Percentiles rank a stretch among this genome's conserved stretches.
These are phyloP conservation scores for Heliamphora pulchella DNA, from an alignment of 179 eudicot genomes.

Conservation along the genomic window DNA sequence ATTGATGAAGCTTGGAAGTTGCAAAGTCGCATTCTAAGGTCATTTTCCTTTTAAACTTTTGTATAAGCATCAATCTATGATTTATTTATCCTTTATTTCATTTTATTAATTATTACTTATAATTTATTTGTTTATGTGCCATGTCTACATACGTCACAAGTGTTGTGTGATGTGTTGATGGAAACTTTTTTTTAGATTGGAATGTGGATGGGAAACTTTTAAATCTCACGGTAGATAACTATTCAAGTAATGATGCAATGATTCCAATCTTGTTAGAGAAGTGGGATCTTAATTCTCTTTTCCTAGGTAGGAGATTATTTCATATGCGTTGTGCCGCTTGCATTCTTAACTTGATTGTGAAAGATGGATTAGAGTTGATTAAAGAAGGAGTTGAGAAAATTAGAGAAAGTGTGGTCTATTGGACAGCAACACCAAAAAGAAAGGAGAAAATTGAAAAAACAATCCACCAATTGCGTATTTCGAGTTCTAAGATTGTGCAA, in stretches of 20 bases:
- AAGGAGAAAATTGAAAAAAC: background rate
- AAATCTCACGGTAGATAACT: background rate
- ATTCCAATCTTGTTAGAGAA: background rate
- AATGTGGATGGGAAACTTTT: background rate
- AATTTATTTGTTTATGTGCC: background rate
- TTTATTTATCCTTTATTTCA: too few relatives aligned
- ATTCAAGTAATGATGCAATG: background rate
- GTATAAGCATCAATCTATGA: too few relatives aligned
- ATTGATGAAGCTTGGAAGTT: too few relatives aligned
- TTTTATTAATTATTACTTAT: background rate
- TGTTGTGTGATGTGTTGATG: constrained; percentile 2
- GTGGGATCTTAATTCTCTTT: background rate
- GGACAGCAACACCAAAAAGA: background rate
- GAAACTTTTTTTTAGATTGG: background rate
- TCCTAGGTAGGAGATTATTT: background rate
- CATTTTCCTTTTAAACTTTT: too few relatives aligned
- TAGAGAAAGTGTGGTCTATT: background rate
- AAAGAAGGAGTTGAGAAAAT: background rate
- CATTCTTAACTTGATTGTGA: constrained; percentile 5
- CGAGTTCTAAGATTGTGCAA: background rate
- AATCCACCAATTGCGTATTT: background rate
- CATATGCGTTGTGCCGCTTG: background rate
- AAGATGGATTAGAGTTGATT: constrained; percentile 1
- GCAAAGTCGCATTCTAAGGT: too few relatives aligned
- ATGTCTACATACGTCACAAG: background rate